Evolutionary conservation across 1,284 basidiomycete species (phyloP), one percentile per base, ranked within the genome.

Genomic region (Prillingera fragicola): DNA sequence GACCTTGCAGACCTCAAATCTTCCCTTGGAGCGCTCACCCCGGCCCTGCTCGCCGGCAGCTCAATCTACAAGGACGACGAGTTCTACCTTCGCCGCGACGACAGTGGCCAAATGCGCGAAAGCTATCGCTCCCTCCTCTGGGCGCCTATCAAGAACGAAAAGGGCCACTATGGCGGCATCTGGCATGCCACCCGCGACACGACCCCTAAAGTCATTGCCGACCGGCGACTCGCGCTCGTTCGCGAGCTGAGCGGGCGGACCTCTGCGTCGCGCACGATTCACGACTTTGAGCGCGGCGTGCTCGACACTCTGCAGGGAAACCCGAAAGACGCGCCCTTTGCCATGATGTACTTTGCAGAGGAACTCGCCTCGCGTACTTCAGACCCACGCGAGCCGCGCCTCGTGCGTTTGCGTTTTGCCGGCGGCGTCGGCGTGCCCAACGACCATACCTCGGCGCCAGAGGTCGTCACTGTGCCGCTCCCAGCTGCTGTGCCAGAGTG

Each of bases 121-220:
- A 49, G 41, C 8, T 62, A 60, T 24, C 57, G 60, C 29, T 52
- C 57, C 2, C 57, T 58, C 57, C 54, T 61, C 52, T 70, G 65
- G 64, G 62, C 63, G 0, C 64, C 64, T 1, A 46, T 70, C 15
- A 21, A 54, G 22, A 55, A 62, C 37, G 63, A 65, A 42, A 54
- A 65, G 26, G 63, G 62, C 13, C 45, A 53, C 3, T 51, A 59
- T 32, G 63, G 57, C 4, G 67, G 65, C 8, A 38, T 68, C 6
- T 64, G 60, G 56, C 66, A 70, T 34, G 62, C 62, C 8, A 64
- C 63, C 4, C 55, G 62, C 26, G 55, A 65, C 13, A 65, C 60
- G 2, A 47, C 45, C 7, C 46, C 54, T 12, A 65, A 64, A 33
- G 63, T 65, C 9, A 22, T 62, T 21, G 57, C 52, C 3, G 56